Base-by-base conservation (phyloP, 75 land plant genomes). In the Ceratopteris richardii region DNA sequence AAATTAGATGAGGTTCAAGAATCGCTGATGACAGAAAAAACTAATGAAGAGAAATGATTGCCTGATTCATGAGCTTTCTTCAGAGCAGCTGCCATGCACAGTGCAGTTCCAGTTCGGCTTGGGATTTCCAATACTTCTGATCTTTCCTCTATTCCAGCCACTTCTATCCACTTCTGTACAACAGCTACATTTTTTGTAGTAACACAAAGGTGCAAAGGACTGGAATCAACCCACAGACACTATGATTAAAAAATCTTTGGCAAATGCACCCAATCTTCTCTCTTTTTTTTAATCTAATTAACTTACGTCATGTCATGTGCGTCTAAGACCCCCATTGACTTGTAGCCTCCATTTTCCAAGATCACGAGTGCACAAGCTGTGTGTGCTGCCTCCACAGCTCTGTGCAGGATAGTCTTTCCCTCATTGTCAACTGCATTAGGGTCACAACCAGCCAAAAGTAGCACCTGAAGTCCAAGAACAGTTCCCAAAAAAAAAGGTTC, bases 31-130 rank as follows among this genome's bases (percentile, higher is more conserved):
- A 3, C 37, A 33, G 13, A 46, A 46, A 46, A 5, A 18, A 17
- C 18, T 5, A 19, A 61, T 17, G 2, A 52, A n/a, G n/a, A n/a
- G n/a, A n/a, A n/a, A 33, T 31, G 18, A n/a, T 56, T 77, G 86
- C 96, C 96, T 63, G 47, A 51, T 79, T 90, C 91, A 73, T 79
- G 88, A 57, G 85, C 85, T 69, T 87, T 90, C 74, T 90, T 90
- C 16, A 87, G 60, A 50, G 85, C 69, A 62, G 92, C 90, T 29
- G 96, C 96, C 91, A 90, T 86, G 62, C 87, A 86, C 44, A 90
- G 56, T 29, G 96, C 92, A 23, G 91, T 86, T 23, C 96, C 96
- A 48, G 58, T 51, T 55, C 75, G 71, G 65, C 91, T 68, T 14
- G 82, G 81, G 56, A 87, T 63, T 54, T 90, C 92, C 36, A 90